Conservation (phyloP, 192 early-diverging fungal genomes). For the Coemansia sp. region DNA sequence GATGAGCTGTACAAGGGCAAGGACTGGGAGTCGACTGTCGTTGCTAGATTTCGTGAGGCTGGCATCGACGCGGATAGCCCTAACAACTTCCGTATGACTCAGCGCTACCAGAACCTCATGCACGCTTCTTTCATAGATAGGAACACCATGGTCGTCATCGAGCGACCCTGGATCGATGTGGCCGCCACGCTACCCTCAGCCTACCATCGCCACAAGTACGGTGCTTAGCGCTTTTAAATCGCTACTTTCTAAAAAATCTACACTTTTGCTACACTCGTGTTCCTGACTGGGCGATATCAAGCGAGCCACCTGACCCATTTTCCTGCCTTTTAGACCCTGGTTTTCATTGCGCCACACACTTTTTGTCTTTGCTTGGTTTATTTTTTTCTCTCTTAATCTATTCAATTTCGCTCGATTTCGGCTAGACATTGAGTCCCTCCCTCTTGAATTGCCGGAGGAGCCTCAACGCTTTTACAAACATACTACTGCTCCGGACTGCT, state of each 20-base stretch:
- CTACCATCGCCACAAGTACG: conserved; percentile 83
- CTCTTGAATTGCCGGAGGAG: neutral
- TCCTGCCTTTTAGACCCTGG: neutral
- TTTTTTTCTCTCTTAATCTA: conserved; percentile 5
- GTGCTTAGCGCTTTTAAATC: conserved; percentile 31
- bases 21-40: conserved; percentile 47
- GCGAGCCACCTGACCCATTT: neutral
- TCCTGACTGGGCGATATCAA: neutral
- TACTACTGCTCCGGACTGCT: neutral
- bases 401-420: neutral
- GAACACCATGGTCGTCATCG: conserved; percentile 80
- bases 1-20: conserved; percentile 19
- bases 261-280: neutral
- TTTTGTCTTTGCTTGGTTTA: too few species aligned
- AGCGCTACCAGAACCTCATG: conserved; percentile 85
- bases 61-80: conserved; percentile 54
- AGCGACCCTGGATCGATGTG: conserved; percentile 82
- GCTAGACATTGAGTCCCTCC: neutral
- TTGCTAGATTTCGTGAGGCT: conserved; percentile 42
- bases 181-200: conserved; percentile 73
- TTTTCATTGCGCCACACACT: too few species aligned
- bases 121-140: conserved; percentile 68
- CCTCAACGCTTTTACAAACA: neutral
- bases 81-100: conserved; percentile 67
- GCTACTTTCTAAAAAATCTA: neutral